Base-by-base conservation (phyloP, 2,329 filamentous ascomycete genomes). In the Hymenoscyphus linearis region DNA sequence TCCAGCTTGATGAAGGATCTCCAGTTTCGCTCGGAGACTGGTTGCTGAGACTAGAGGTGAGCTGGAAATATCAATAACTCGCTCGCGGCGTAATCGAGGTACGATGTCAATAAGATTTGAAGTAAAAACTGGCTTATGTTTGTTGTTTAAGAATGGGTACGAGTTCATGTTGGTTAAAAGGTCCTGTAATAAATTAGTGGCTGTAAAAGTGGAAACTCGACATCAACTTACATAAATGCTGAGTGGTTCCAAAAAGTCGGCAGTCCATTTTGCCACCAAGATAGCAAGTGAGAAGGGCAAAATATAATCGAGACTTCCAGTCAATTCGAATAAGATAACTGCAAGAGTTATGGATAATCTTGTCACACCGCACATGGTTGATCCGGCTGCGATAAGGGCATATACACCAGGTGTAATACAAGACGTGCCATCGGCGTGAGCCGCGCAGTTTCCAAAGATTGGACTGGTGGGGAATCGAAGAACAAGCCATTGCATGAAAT, bases 381-480 rank as follows among this genome's bases (percentile, higher is more conserved):
- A 92, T 16, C 95, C 95, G 52, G 95, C 95, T 16, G 93, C 93
- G 61, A 97, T 91, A 62, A 99, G 82, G 1, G 92, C 95, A 73
- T 99, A 99, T 0, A 98, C 91, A n/a, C 95, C 95, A 0, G 95
- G 95, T 55, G 96, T 93, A 55, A 99, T 91, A 73, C 95, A 98
- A 1, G 88, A 88, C 62, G 91, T 88, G 35, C 90, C 86, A 44
- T 85, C 80, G 14, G 77, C 84, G 58, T 83, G 80, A 6, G 84
- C 81, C 3, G 87, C 84, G 71, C 95, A 98, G 13, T 82, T 80
- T 22, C 86, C 84, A 78, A 93, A 97, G 6, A 97, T 76, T 14
- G 84, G 78, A 71, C 87, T 88, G 59, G 86, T 76, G 0, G 91
- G 89, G 70, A 87, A 89, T 34, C 82, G 82, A 60, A 96, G 80